These are phyloP conservation scores for Neurospora sp. DNA, from an alignment of 495 filamentous ascomycete genomes.

Conservation along the genomic window DNA sequence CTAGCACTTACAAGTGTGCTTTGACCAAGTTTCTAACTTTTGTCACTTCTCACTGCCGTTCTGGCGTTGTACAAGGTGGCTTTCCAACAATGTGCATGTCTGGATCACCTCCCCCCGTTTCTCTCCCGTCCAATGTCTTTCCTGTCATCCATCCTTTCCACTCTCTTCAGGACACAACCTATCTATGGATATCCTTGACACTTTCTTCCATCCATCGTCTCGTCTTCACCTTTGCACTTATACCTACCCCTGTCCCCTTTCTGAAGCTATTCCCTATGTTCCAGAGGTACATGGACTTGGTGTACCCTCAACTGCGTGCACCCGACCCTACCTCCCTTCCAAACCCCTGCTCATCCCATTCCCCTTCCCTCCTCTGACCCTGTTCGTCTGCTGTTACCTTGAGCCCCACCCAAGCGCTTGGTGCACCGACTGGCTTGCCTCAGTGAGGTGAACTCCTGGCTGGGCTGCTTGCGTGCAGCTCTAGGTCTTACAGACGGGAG, in stretches of 20 bases:
- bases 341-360: background rate
- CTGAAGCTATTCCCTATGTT: background rate
- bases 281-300: background rate
- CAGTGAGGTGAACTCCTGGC: background rate
- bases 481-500: background rate
- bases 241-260: background rate
- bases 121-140: background rate
- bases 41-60: background rate
- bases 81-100: background rate
- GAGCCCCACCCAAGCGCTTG: constrained; percentile 25
- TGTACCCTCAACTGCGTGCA: background rate
- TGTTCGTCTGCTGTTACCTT: background rate
- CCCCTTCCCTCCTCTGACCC: background rate
- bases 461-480: background rate
- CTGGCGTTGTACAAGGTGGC: background rate
- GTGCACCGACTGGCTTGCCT: constrained; percentile 26
- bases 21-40: background rate
- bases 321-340: background rate
- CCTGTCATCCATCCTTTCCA: background rate
- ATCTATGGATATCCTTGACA: background rate
- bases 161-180: background rate
- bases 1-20: background rate
- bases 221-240: background rate
- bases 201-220: background rate
- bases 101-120: background rate